Evolutionary conservation across 192 early-diverging fungal species (phyloP).

Genomic region (Coemansia umbellata): DNA sequence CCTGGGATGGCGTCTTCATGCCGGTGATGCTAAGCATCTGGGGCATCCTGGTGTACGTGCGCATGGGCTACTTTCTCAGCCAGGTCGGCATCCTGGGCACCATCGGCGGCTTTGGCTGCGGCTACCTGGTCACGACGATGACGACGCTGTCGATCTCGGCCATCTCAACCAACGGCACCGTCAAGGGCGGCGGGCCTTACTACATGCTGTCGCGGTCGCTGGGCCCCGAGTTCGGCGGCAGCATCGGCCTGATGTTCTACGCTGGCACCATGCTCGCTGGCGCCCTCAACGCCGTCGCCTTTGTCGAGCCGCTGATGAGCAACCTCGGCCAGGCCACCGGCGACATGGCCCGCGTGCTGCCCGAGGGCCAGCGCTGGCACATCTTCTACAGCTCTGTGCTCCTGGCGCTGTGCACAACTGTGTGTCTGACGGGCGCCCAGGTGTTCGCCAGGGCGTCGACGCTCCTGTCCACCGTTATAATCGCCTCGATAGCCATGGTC

Average conservation of each 20-base stretch:
- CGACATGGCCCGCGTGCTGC: slow-evolving; percentile 49
- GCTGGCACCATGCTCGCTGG: slow-evolving; percentile 57
- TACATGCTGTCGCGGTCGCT: slow-evolving; percentile 64
- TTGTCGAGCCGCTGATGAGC: slow-evolving; percentile 60
- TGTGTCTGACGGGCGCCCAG: slow-evolving; percentile 60
- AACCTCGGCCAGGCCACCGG: slow-evolving; percentile 59
- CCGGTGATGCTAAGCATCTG: slow-evolving; percentile 67
- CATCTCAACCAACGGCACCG: slow-evolving; percentile 66
- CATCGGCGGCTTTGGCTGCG: slow-evolving; percentile 55
- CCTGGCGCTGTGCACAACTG: slow-evolving; percentile 51
- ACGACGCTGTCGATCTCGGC: slow-evolving; percentile 65
- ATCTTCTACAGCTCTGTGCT: slow-evolving; percentile 58
- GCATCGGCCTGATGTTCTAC: slow-evolving; percentile 64
- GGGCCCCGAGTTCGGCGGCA: slow-evolving; percentile 72
- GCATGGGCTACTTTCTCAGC: slow-evolving; percentile 64
- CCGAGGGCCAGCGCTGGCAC: slow-evolving; percentile 55
- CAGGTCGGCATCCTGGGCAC: slow-evolving; percentile 64
- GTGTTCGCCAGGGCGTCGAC: slow-evolving; percentile 59
- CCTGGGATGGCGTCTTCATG: slow-evolving; percentile 68
- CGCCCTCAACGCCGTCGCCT: slow-evolving; percentile 61
- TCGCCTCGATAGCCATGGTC: slow-evolving; percentile 53
- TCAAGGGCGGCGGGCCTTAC: slow-evolving; percentile 67
- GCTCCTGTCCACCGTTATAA: slow-evolving; percentile 54
- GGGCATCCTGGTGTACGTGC: slow-evolving; percentile 68
- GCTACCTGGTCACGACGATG: slow-evolving; percentile 59